phyloP scores from a whole-genome alignment of 495 filamentous ascomycete species.

The Geoglossum glabrum region DNA sequence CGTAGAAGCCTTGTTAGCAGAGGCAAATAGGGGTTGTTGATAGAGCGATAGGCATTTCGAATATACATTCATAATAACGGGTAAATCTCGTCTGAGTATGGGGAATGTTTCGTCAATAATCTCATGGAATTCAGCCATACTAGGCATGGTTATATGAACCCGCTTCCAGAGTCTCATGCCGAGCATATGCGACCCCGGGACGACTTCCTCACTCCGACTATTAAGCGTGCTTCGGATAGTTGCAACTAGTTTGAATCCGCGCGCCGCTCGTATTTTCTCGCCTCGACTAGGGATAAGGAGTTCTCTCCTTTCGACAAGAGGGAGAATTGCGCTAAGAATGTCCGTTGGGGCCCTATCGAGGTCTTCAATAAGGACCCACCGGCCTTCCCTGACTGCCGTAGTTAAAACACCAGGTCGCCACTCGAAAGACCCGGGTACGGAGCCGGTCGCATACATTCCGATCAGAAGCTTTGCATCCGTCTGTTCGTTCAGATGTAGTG shows the following conservation, averaged over 20 bases:
- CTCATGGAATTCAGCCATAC: constrained; percentile 47
- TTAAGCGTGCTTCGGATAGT: constrained; percentile 66
- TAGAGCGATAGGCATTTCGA: constrained; percentile 14
- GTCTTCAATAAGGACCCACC: constrained; percentile 94
- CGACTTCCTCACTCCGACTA: constrained; percentile 43
- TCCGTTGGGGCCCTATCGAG: constrained; percentile 90
- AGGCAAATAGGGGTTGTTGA: constrained; percentile 28
- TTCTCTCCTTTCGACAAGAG: constrained; percentile 74
- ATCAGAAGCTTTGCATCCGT: constrained; percentile 89
- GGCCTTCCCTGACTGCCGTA: constrained; percentile 76
- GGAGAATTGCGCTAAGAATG: constrained; percentile 75
- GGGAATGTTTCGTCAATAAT: constrained; percentile 53
- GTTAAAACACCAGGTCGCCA: constrained; percentile 93
- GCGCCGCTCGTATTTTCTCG: constrained; percentile 60
- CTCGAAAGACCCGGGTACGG: constrained; percentile 64
- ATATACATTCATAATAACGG: constrained; percentile 58
- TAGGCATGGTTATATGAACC: constrained; percentile 44
- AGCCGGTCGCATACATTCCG: constrained; percentile 77
- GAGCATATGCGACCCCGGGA: constrained; percentile 36
- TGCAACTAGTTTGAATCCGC: constrained; percentile 75
- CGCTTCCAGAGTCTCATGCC: constrained; percentile 68
- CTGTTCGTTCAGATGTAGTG: constrained; percentile 89
- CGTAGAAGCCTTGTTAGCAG: constrained; percentile 31
- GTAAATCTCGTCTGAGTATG: constrained; percentile 44
- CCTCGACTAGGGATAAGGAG: constrained; percentile 71